A percentile compares a stretch with the other conserved stretches of the same genome.
phyloP scores from a whole-genome alignment of 2,329 filamentous ascomycete species.

The Penicillium sclerotiorum region DNA sequence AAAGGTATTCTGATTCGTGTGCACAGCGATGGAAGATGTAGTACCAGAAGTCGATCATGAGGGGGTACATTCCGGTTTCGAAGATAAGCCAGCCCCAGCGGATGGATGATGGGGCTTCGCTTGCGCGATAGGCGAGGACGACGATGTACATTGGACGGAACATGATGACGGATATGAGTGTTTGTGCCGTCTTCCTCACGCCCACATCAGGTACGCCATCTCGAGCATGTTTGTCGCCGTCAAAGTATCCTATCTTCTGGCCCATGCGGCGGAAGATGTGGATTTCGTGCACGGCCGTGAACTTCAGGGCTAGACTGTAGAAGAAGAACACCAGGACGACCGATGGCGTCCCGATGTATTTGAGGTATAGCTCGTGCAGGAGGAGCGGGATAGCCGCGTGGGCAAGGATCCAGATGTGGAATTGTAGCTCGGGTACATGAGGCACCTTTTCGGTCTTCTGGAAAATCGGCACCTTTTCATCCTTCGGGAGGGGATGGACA shows the following conservation, averaged over 20 bases:
- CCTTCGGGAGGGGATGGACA: constrained; percentile 30
- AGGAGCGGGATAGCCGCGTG: constrained; percentile 43
- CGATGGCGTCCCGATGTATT: constrained; percentile 34
- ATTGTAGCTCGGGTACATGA: constrained; percentile 36
- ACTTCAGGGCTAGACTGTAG: constrained; percentile 43
- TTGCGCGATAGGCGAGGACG: constrained; percentile 28
- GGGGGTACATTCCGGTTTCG: constrained; percentile 43
- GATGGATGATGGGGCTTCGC: constrained; percentile 26
- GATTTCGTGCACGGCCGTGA: constrained; percentile 43
- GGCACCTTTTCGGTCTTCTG: constrained; percentile 47
- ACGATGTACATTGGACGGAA: constrained; percentile 35
- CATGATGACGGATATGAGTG: constrained; percentile 34
- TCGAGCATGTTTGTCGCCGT: constrained; percentile 49
- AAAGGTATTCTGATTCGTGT: constrained; percentile 42
- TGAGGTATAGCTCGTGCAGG: constrained; percentile 40
- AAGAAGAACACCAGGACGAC: constrained; percentile 35
- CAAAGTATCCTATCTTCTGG: constrained; percentile 45
- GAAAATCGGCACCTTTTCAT: constrained; percentile 40
- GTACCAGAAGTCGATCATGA: constrained; percentile 47
- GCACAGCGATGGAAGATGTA: constrained; percentile 42
- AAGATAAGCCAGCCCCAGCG: constrained; percentile 39
- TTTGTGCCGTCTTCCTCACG: constrained; percentile 33
- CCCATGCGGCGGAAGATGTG: constrained; percentile 42
- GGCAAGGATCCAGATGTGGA: constrained; percentile 44
- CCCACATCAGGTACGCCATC: constrained; percentile 47